These are phyloP conservation scores for Oryza punctata DNA, from an alignment of 176 grass and related monocot genomes.

Conservation along the genomic window DNA sequence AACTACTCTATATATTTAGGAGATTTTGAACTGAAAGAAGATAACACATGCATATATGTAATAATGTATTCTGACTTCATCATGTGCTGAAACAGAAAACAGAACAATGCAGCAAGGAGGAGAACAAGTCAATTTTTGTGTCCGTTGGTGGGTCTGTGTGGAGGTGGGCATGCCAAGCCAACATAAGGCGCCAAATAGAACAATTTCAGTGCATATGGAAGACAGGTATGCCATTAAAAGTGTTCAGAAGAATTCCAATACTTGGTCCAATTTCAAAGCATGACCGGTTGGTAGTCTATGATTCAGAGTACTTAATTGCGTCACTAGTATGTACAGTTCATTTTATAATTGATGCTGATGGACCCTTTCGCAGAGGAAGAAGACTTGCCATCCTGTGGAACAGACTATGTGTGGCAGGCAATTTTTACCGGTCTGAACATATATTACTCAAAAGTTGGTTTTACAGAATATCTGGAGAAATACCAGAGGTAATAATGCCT, in stretches of 20 bases:
- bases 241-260: neutral
- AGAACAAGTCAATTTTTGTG: too few relatives aligned
- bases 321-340: neutral
- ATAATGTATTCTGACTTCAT: too few relatives aligned
- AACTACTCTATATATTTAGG: too few relatives aligned
- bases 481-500: neutral
- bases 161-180: neutral
- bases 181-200: neutral
- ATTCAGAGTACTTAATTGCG: neutral
- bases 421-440: neutral
- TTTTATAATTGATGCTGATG: neutral
- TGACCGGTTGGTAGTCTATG: neutral
- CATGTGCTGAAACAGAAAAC: too few relatives aligned
- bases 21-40: too few relatives aligned
- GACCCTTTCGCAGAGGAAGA: too few relatives aligned
- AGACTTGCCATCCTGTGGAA: too few relatives aligned
- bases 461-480: neutral
- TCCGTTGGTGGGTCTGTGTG: too few relatives aligned
- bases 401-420: too few relatives aligned
- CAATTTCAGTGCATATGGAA: neutral
- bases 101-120: too few relatives aligned
- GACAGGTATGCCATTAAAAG: neutral
- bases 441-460: neutral
- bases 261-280: neutral
- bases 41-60: too few relatives aligned